phyloP scores from a whole-genome alignment of 2,329 filamentous ascomycete genomes.

The Calonectria naviculata region DNA sequence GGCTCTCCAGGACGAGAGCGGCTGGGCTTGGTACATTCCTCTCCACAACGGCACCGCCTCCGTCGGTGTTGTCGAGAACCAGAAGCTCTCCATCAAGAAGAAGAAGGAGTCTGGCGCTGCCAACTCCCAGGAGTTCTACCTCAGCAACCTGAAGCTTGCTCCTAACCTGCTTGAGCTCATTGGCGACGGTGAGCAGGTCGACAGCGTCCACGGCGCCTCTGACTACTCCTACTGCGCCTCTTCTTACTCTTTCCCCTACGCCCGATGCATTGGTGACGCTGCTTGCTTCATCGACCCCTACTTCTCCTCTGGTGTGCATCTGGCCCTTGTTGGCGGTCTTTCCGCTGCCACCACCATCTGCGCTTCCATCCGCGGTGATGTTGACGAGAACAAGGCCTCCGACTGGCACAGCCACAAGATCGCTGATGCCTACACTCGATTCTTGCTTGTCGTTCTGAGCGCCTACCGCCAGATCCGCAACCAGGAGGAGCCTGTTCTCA shows the following conservation, averaged over 20 bases:
- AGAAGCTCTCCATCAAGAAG: conserved; percentile 47
- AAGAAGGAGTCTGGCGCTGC: conserved; percentile 43
- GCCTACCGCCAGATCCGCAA: conserved; percentile 51
- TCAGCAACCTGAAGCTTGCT: conserved; percentile 44
- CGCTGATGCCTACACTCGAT: conserved; percentile 58
- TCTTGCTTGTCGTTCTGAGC: conserved; percentile 47
- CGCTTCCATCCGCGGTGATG: conserved; percentile 51
- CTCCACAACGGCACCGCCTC: conserved; percentile 58
- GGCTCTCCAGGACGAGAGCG: conserved; percentile 55
- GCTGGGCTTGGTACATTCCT: conserved; percentile 63
- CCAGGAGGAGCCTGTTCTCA: conserved; percentile 51
- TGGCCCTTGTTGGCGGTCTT: conserved; percentile 55
- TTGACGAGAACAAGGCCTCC: conserved; percentile 49
- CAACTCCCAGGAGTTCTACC: conserved; percentile 46
- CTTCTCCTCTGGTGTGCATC: conserved; percentile 60
- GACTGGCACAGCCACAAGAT: conserved; percentile 57
- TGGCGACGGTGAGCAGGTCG: conserved; percentile 44
- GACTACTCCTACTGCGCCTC: conserved; percentile 61
- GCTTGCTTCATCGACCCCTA: conserved; percentile 61
- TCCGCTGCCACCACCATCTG: conserved; percentile 58
- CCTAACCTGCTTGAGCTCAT: conserved; percentile 46
- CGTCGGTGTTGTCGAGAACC: conserved; percentile 55
- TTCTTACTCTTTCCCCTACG: conserved; percentile 51
- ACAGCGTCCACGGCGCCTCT: conserved; percentile 53
- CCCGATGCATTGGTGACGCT: conserved; percentile 58